These are phyloP conservation scores for Deinandra increscens DNA, from an alignment of 129 eudicot species.

Conservation along the genomic window DNA sequence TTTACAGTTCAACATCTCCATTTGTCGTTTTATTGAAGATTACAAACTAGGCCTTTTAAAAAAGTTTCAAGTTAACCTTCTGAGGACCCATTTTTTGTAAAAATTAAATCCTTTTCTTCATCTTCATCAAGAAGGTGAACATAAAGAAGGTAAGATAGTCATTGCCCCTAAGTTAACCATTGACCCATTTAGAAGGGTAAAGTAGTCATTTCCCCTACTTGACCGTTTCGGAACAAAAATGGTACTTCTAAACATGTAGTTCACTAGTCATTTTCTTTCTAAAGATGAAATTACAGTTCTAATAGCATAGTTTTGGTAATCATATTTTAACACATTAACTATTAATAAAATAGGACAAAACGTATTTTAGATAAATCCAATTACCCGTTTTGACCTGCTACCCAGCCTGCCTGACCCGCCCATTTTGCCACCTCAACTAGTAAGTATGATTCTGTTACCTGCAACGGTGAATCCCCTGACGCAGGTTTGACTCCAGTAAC, in stretches of 20 bases:
- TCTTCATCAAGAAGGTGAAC: no score
- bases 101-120: no score
- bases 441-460: constrained; percentile 23
- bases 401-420: background rate
- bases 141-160: no score
- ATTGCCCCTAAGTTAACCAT: no score
- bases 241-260: background rate
- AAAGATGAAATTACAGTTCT: background rate
- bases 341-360: background rate
- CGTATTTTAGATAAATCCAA: background rate
- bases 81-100: no score
- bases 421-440: background rate
- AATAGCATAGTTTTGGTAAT: background rate
- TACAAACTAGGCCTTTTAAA: no score
- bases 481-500: constrained; percentile 49
- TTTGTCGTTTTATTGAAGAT: no score
- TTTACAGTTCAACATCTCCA: no score
- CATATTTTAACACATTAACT: background rate
- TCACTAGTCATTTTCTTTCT: background rate
- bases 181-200: no score
- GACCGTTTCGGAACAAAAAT: no score
- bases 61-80: no score
- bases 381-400: background rate
- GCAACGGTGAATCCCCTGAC: constrained; percentile 51
- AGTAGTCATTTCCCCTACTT: no score